Percentiles rank a stretch among this genome's conserved stretches.
These are phyloP conservation scores for Pluteus cervinus DNA, from an alignment of 768 basidiomycete genomes.

Conservation along the genomic window DNA sequence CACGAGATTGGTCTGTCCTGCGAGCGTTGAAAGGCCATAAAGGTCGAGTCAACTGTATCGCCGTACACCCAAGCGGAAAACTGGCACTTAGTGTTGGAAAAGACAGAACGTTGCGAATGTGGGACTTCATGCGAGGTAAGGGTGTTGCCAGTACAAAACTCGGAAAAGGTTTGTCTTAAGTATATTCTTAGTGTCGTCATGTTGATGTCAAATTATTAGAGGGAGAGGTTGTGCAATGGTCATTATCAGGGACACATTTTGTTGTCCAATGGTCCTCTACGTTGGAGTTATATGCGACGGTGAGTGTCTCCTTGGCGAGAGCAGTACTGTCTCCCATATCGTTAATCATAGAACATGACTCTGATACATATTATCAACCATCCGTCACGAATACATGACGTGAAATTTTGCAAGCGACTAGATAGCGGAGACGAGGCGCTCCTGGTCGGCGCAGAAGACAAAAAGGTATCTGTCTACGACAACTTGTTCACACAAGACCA, in stretches of 20 bases:
- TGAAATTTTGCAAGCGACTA: conserved; percentile 65
- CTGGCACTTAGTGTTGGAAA: conserved; percentile 88
- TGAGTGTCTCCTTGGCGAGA: conserved; percentile 21
- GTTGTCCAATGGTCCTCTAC: conserved; percentile 71
- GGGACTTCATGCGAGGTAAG: conserved; percentile 96
- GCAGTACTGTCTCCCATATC: not conserved
- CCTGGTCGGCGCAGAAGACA: conserved; percentile 86
- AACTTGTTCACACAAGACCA: conserved; percentile 38
- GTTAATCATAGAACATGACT: conserved; percentile 60
- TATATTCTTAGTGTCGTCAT: not conserved
- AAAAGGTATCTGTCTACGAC: conserved; percentile 75
- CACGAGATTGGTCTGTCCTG: conserved; percentile 90
- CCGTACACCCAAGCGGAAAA: conserved; percentile 90
- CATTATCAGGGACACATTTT: conserved; percentile 69
- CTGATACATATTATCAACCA: conserved; percentile 70
- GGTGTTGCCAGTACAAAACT: conserved; percentile 86
- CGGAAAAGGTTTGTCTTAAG: conserved; percentile 60
- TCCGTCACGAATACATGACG: conserved; percentile 78
- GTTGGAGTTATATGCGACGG: conserved; percentile 81
- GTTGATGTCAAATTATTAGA: conserved; percentile 38
- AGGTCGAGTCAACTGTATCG: conserved; percentile 83
- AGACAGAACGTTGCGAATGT: conserved; percentile 89
- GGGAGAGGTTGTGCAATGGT: conserved; percentile 91
- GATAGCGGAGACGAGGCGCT: conserved; percentile 60
- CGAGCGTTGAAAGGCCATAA: conserved; percentile 90